phyloP scores from a whole-genome alignment of 2,329 filamentous ascomycete species.

The Pseudogymnoascus sp. region DNA sequence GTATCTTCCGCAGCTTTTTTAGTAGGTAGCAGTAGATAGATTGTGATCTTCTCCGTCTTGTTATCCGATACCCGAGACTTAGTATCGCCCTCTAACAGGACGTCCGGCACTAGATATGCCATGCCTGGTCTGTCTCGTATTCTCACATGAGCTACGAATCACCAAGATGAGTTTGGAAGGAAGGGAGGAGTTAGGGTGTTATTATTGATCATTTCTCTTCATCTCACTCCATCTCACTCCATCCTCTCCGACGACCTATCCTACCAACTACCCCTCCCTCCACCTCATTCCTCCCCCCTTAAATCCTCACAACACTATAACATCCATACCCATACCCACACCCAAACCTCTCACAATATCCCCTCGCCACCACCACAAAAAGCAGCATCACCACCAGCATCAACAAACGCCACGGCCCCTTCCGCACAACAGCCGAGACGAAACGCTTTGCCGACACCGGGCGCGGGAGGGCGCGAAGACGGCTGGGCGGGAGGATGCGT shows the following conservation, averaged over 20 bases:
- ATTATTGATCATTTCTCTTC: too few relatives aligned
- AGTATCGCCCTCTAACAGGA: too few relatives aligned
- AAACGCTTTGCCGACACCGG: neutral
- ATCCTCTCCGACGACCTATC: neutral
- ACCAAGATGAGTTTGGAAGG: too few relatives aligned
- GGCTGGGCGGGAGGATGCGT: neutral
- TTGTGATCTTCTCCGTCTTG: too few relatives aligned
- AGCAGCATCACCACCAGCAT: neutral
- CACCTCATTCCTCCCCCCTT: neutral
- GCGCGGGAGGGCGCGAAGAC: neutral
- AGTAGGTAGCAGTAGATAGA: too few relatives aligned
- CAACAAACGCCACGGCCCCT: neutral
- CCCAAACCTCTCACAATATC: neutral
- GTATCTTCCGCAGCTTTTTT: too few relatives aligned
- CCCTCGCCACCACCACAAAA: neutral
- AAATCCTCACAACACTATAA: neutral
- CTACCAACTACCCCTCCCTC: too few relatives aligned
- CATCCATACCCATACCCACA: neutral
- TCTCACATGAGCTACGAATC: too few relatives aligned
- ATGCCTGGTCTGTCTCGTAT: too few relatives aligned
- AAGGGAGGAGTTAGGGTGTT: too few relatives aligned
- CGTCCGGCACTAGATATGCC: too few relatives aligned
- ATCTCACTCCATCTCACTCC: neutral
- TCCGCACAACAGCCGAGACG: neutral
- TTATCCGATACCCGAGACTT: too few relatives aligned